phyloP scores from a whole-genome alignment of 352 stramenopile species.

The Pseudoperonospora humuli region DNA sequence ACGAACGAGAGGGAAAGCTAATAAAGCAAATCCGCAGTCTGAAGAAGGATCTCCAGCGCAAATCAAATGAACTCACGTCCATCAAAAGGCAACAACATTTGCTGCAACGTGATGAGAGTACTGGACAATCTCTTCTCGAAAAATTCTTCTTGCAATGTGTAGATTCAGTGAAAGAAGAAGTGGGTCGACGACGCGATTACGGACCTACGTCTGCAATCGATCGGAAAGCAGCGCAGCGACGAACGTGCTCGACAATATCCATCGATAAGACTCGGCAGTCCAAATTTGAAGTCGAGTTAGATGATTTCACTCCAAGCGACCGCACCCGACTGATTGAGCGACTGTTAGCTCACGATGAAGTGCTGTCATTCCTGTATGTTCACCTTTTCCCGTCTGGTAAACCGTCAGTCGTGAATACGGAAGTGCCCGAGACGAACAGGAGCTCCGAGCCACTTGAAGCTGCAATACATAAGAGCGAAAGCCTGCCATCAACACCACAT shows the following conservation, averaged over 20 bases:
- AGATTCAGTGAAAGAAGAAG: slow-evolving; percentile 76
- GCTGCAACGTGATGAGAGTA: no score
- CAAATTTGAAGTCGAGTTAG: slow-evolving; percentile 35
- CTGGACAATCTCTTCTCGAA: slow-evolving; percentile 42
- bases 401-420: not conserved
- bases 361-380: slow-evolving; percentile 65
- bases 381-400: slow-evolving; percentile 56
- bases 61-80: slow-evolving; percentile 42
- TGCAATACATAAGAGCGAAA: not conserved
- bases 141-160: slow-evolving; percentile 81
- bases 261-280: slow-evolving; percentile 11
- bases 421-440: slow-evolving; percentile 1
- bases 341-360: slow-evolving; percentile 71
- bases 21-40: slow-evolving; percentile 55
- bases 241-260: not conserved
- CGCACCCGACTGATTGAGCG: slow-evolving; percentile 68
- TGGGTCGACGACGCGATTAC: slow-evolving; percentile 33
- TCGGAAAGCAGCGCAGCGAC: slow-evolving; percentile 13
- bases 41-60: no score
- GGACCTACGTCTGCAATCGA: slow-evolving; percentile 3
- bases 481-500: slow-evolving; percentile 10
- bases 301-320: slow-evolving; percentile 63
- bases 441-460: slow-evolving; percentile 4
- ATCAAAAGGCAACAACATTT: slow-evolving; percentile 37
- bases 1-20: slow-evolving; percentile 62